Conservation (phyloP, 2,329 filamentous ascomycete species). For the Teratosphaeria viscida region DNA sequence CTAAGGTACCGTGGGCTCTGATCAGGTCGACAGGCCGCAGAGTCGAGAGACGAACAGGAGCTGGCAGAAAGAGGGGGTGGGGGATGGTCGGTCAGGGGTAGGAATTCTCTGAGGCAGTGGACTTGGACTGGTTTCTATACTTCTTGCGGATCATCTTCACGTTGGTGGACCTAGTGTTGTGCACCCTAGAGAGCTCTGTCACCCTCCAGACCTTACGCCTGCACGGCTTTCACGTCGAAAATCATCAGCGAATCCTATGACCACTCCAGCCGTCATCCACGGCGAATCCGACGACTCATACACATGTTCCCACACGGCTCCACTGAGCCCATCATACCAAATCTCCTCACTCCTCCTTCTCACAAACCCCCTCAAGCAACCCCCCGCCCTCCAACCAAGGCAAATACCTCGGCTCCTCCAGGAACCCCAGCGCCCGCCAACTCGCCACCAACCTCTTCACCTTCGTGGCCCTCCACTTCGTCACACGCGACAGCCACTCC, state of each 20-base stretch:
- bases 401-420: slow-evolving; percentile 14
- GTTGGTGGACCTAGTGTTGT: too few species aligned
- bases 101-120: too few species aligned
- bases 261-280: background rate
- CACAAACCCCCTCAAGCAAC: slow-evolving; percentile 6
- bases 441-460: slow-evolving; percentile 11
- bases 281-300: background rate
- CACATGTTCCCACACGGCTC: background rate
- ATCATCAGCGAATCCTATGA: background rate
- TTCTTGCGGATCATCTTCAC: too few species aligned
- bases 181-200: background rate
- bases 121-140: too few species aligned
- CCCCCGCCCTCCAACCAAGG: slow-evolving; percentile 13
- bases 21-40: too few species aligned
- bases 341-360: background rate
- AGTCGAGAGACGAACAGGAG: too few species aligned
- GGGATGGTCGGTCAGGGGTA: too few species aligned
- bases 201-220: background rate
- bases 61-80: too few species aligned
- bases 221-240: background rate
- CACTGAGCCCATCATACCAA: background rate
- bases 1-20: too few species aligned
- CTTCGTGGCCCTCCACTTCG: slow-evolving; percentile 6
- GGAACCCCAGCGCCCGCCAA: slow-evolving; percentile 15
- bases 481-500: slow-evolving; percentile 10